A percentile compares a stretch with the other conserved stretches of the same genome.
phyloP scores from a whole-genome alignment of 2,329 filamentous ascomycete genomes.

The Colletotrichum zoysiae region DNA sequence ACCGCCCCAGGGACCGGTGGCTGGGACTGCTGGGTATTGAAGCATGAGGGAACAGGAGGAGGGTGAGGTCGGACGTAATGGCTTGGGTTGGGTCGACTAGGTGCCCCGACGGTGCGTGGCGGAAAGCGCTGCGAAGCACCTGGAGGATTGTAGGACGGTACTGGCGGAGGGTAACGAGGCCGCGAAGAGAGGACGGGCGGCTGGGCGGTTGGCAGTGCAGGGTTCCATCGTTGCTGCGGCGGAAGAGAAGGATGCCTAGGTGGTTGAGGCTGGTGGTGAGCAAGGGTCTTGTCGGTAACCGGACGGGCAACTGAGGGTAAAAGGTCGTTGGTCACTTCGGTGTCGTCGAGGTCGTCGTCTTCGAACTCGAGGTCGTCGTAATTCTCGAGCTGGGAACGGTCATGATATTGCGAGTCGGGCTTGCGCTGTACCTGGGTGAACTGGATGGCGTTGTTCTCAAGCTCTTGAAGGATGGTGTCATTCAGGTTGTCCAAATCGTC shows the following conservation, averaged over 20 bases:
- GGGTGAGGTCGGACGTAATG: conserved; percentile 56
- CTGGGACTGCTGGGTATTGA: conserved; percentile 52
- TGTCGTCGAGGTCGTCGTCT: conserved; percentile 70
- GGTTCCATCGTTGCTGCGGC: conserved; percentile 53
- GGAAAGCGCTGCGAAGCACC: conserved; percentile 41
- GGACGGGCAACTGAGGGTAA: conserved; percentile 55
- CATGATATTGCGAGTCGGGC: conserved; percentile 45
- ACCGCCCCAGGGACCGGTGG: conserved; percentile 42
- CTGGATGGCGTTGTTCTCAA: conserved; percentile 74
- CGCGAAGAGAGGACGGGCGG: conserved; percentile 40
- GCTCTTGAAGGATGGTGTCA: conserved; percentile 68
- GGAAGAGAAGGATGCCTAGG: conserved; percentile 32
- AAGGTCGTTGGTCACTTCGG: conserved; percentile 66
- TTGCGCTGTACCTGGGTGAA: conserved; percentile 65
- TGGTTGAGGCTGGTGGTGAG: conserved; percentile 49
- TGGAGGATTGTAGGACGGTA: conserved; percentile 32
- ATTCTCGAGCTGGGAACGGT: conserved; percentile 46
- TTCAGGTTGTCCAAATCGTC: conserved; percentile 73
- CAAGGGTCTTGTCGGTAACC: conserved; percentile 53
- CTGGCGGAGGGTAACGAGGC: conserved; percentile 36
- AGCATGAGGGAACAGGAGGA: conserved; percentile 47
- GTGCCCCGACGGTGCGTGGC: conserved; percentile 46
- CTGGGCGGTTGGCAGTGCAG: conserved; percentile 35
- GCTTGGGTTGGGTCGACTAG: conserved; percentile 52
- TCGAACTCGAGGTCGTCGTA: conserved; percentile 61